Evolutionary conservation across 176 grass and related monocot species (phyloP).

Genomic region (barley (Hordeum vulgare)): MorexV3_pseudomolecules_assembly NC_058519.1:546162873-546163372

Average conservation of each 20-base stretch:
- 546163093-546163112: too few species aligned
- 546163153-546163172: not conserved
- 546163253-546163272: slow-evolving; percentile 1
- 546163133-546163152: not conserved
- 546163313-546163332: too few species aligned
- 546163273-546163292: too few species aligned
- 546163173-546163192: slow-evolving; percentile 31
- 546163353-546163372: too few species aligned
- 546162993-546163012: not conserved
- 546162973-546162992: not conserved
- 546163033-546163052: too few species aligned
- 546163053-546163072: too few species aligned
- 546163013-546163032: too few species aligned
- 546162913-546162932: not conserved
- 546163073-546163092: too few species aligned
- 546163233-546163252: slow-evolving; percentile 18
- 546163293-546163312: too few species aligned
- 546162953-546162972: not conserved
- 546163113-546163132: too few species aligned
- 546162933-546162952: too few species aligned
- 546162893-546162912: not conserved
- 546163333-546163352: too few species aligned
- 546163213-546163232: not conserved
- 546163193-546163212: not conserved
- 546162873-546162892: not conserved